These are phyloP conservation scores for Pythium vanterpoolii DNA, from an alignment of 352 stramenopile genomes.

Conservation along the genomic window DNA sequence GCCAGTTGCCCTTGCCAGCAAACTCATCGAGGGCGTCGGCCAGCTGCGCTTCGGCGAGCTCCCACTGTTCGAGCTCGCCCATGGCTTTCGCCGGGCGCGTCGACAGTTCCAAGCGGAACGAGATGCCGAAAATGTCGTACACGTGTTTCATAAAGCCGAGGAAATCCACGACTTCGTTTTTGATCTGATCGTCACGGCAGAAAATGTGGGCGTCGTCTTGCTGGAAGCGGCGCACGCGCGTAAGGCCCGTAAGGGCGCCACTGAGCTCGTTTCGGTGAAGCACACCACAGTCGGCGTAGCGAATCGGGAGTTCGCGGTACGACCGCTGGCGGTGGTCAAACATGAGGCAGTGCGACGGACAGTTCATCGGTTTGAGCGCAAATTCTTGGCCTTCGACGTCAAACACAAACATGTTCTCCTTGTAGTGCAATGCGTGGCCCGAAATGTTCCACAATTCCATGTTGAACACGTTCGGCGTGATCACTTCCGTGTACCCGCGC, in stretches of 20 bases:
- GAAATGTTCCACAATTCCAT: conserved; percentile 97
- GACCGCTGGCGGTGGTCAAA: conserved; percentile 96
- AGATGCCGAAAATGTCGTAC: conserved; percentile 94
- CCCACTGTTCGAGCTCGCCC: conserved; percentile 92
- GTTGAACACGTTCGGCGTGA: conserved; percentile 97
- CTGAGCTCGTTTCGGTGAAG: conserved; percentile 95
- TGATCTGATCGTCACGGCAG: conserved; percentile 93
- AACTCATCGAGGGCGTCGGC: conserved; percentile 69
- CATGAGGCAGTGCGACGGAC: conserved; percentile 96
- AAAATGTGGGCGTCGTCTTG: conserved; percentile 99
- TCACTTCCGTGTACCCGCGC: conserved; percentile 95
- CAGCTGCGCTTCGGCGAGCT: conserved; percentile 85
- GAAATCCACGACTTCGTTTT: conserved; percentile 94
- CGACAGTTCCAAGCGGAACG: conserved; percentile 91
- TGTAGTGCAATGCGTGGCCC: conserved; percentile 96
- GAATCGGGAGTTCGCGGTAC: conserved; percentile 94
- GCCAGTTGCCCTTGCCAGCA: conserved; percentile 93
- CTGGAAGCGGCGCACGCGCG: conserved; percentile 96
- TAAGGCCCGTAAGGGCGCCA: conserved; percentile 95
- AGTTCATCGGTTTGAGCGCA: conserved; percentile 99
- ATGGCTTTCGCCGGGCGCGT: conserved; percentile 95
- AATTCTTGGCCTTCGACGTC: conserved; percentile 83
- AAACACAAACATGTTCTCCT: conserved; percentile 95
- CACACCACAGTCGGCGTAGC: conserved; percentile 95
- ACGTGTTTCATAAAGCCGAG: conserved; percentile 94